Evolutionary conservation across 2,329 filamentous ascomycete genomes (phyloP), one percentile per base, ranked within the genome.

Genomic region (Sporothrix pallida): DNA sequence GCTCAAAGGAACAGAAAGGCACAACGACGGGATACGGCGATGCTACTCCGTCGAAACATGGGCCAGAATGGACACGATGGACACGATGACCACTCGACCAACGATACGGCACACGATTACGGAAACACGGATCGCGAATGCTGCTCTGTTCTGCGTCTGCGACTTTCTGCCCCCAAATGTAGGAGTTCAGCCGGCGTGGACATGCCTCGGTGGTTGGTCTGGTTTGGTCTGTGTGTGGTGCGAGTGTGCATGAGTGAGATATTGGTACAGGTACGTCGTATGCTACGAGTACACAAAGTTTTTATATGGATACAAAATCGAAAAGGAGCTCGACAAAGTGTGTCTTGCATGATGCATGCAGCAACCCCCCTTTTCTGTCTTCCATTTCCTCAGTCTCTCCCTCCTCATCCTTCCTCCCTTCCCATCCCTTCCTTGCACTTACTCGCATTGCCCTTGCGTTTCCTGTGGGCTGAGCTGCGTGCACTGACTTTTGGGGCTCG

Each of bases 291-390:
- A 37, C 31, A 37, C 31, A 37, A 37, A 37, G 31, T 37, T 37
- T 37, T 37, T 17, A 13, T 48, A 48, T 8, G 52, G n/a, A 17
- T n/a, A 56, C 52, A 62, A 63, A 63, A 26, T 52, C 50, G 50
- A 31, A 37, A 7, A 50, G 31, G 31, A 37, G 31, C 31, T 37
- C 31, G 7, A 37, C 31, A 68, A 31, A 9, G 44, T 31, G 63
- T 68, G 63, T 68, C 63, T 68, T 68, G 63, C 63, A 68, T 50
- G 58, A 68, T 68, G 44, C 63, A 52, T 68, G 20, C 46, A 31
- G 60, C 31, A 37, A 37, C 31, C 31, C 31, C 31, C 20, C 56
- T 17, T 42, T 37, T 15, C 26, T 26, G 7, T 10, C 54, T 23
- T 23, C 2, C 23, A 20, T 31, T 15, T 15, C 12, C 54, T 17